Evolutionary conservation across 2,329 filamentous ascomycete species (phyloP), one percentile per base, ranked within the genome.

Genomic region (Diplodia corticola): DNA sequence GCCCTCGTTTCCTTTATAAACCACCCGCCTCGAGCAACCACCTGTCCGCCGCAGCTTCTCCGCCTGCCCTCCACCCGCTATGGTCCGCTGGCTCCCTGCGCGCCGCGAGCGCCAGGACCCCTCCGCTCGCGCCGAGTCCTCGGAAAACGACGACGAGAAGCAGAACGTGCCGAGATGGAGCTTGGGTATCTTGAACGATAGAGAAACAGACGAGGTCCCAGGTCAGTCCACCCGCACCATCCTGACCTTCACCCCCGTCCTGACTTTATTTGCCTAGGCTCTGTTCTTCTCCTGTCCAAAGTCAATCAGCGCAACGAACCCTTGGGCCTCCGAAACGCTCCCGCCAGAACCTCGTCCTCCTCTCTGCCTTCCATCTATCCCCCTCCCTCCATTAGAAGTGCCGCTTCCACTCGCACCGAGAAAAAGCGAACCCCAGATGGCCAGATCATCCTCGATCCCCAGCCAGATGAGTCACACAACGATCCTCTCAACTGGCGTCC

Each of bases 401-500:
- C 67, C 69, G 48, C 12, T 61, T 64, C 64, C 33, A 30, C 44
- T 49, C 10, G 64, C 66, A 51, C 60, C 1, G 81, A 81, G 53
- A 87, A 88, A 79, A 97, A 97, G 81, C 89, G 84, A 70, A 97
- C 93, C 1, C 79, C 84, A 40, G 90, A 97, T 75, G 93, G 93
- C 17, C 85, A 87, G 68, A 92, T 97, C 72, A 92, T 98, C 65
- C 81, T 98, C 15, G 90, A 96, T 0, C 94, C 94, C 0, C 94
- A 98, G 75, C 94, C 94, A 0, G 93, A 97, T 67, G 93, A 97
- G 61, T 93, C 91, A 0, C 82, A 85, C 61, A 97, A 98, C 70
- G 94, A 98, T 72, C 94, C 94, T 1, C 80, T 98, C 66, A 98
- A 98, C 76, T 98, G 94, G 94, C 88, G 91, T 0, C 80, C 84